Percentiles rank a stretch among this genome's conserved stretches.
These are phyloP conservation scores for Psilocybe cubensis DNA, from an alignment of 768 basidiomycete genomes.

Conservation along the genomic window DNA sequence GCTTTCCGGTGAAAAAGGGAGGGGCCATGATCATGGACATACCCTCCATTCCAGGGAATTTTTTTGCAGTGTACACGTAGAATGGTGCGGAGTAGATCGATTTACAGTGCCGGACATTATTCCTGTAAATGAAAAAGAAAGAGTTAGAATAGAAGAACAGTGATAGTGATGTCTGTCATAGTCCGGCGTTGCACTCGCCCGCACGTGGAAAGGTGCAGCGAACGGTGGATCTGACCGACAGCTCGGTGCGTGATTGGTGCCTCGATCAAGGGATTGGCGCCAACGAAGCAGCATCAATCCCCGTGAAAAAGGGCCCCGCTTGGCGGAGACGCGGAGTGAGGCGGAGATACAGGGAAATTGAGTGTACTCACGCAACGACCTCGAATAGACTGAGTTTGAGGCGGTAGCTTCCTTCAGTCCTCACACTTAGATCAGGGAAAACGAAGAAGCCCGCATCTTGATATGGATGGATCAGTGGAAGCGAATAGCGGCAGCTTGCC, in stretches of 20 bases:
- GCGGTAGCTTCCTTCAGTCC: slow-evolving; percentile 90
- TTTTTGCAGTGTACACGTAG: slow-evolving; percentile 95
- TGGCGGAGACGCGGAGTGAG: not conserved
- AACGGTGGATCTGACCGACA: slow-evolving; percentile 6
- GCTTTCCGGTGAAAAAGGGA: not conserved
- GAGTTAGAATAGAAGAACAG: not conserved
- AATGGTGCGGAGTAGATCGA: slow-evolving; percentile 88
- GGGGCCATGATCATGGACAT: slow-evolving; percentile 21
- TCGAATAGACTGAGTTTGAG: slow-evolving; percentile 79
- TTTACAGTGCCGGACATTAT: slow-evolving; percentile 88
- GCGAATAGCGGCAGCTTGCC: not conserved
- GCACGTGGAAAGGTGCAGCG: too few species aligned
- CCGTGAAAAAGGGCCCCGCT: too few species aligned
- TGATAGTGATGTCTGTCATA: not conserved
- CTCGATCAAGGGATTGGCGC: not conserved
- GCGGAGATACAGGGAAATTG: not conserved
- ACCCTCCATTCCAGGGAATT: slow-evolving; percentile 97
- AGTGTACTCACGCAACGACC: slow-evolving; percentile 77
- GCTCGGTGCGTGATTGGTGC: slow-evolving; percentile 4
- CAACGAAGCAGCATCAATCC: too few species aligned
- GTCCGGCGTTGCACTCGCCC: too few species aligned
- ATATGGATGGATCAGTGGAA: slow-evolving; percentile 25
- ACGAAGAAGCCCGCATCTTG: slow-evolving; percentile 93
- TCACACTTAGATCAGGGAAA: slow-evolving; percentile 91
- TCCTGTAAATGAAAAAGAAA: slow-evolving; percentile 42